Percentiles rank a stretch among this genome's conserved stretches.
Evolutionary conservation across 768 basidiomycete genomes (phyloP).

Genomic region (Lentinula edodes): DNA sequence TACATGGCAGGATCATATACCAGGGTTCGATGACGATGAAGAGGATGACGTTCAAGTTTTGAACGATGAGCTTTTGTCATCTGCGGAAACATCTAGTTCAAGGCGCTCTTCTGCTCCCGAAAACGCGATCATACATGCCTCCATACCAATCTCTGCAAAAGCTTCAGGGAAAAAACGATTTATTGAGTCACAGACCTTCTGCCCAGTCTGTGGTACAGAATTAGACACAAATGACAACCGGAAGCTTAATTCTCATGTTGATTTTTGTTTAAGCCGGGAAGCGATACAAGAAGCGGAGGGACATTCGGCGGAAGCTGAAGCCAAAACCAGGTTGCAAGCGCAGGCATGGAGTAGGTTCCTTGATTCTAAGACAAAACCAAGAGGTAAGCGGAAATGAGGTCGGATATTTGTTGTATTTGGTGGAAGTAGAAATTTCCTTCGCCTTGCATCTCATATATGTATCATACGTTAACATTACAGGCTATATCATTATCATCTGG

Average conservation of each 20-base stretch:
- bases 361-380: conserved; percentile 8
- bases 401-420: neutral
- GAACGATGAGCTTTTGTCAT: neutral
- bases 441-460: neutral
- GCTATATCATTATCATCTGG: neutral
- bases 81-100: neutral
- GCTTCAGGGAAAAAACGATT: conserved; percentile 16
- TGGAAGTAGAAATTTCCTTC: neutral
- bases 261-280: conserved; percentile 78
- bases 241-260: conserved; percentile 81
- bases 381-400: conserved; percentile 1
- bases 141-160: neutral
- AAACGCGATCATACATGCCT: neutral
- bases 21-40: conserved; percentile 48
- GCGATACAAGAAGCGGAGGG: conserved; percentile 70
- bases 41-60: conserved; percentile 26
- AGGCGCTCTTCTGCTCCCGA: neutral
- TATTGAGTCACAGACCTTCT: conserved; percentile 34
- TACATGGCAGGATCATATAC: conserved; percentile 35
- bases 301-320: conserved; percentile 22
- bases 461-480: neutral
- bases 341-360: conserved; percentile 7
- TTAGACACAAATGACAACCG: conserved; percentile 65
- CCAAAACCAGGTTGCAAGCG: neutral
- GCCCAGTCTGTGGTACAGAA: conserved; percentile 67